Evolutionary conservation across 2,329 filamentous ascomycete species (phyloP), one percentile per base, ranked within the genome.

Genomic region (Metarhizium album): DNA sequence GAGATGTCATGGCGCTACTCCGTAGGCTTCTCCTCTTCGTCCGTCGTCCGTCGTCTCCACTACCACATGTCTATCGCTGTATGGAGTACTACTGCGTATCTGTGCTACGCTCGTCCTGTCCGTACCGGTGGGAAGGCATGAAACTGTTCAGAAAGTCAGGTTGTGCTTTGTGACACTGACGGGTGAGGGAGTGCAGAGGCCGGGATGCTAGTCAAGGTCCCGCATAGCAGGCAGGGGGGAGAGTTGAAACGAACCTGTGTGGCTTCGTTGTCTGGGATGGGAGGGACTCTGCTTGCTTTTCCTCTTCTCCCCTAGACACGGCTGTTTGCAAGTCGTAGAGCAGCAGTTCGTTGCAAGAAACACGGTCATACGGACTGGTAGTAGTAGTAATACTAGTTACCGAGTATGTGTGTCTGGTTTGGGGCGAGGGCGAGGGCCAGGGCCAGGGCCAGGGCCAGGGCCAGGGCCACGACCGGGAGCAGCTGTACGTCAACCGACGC

Each of bases 401-500:
- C n/a, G n/a, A n/a, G n/a, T n/a, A n/a, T n/a, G n/a, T n/a, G n/a
- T n/a, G n/a, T n/a, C n/a, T n/a, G n/a, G n/a, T n/a, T n/a, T n/a
- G n/a, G n/a, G n/a, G n/a, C n/a, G n/a, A n/a, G n/a, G n/a, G n/a
- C n/a, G n/a, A n/a, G n/a, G n/a, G n/a, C n/a, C n/a, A n/a, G n/a
- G 11, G 11, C 33, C 33, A 35, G 33, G 33, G 7, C 33, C 11
- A n/a, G 22, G 22, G 3, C 22, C 40, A 13, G 18, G 40, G 8
- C 40, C 20, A 13, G 40, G 20, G 20, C 22, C 40, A 22, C n/a
- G 38, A 42, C 5, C 13, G 6, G 11, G 7, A 20, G 18, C 48
- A 7, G 24, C 49, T 47, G 49, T 45, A 47, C 49, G 47, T 51
- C 49, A 51, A 40, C 46, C n/a, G 40, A 18, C 40, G 7, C 16